Base-by-base conservation (phyloP, 1,139 yeast species). In the Hansenula lynferdii region DNA sequence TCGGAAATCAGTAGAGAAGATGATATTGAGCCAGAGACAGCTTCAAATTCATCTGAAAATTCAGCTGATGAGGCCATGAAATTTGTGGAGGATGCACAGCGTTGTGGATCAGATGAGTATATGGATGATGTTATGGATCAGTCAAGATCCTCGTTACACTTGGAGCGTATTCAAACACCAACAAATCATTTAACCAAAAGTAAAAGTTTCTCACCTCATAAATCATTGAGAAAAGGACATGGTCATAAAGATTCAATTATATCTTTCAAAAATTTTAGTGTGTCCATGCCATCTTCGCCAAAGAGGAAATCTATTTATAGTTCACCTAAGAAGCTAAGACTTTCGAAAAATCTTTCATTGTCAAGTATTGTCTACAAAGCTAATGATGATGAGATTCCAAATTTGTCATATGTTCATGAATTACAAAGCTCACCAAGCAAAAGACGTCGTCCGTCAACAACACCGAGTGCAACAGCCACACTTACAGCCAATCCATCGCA, bases 401-500 rank as follows among this genome's bases (percentile, higher is more conserved):
- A 51, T 32, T 40, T 53, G 24, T 17, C 50, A 7, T 51, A 50
- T 29, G 51, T 70, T 64, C 75, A 73, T 62, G 50, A 45, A 57
- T 26, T 67, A 53, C 56, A 53, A 28, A 42, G 37, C 11, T 48
- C 54, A 2, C 50, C 52, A 2, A 22, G 42, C 6, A 49, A 34
- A 35, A 46, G 15, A 24, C 31, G 22, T 12, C 19, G 23, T 15
- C 17, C 32, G 25, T 32, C 24, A 17, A 25, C 24, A 15, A 22
- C 15, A 26, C 17, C 37, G 16, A 32, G 35, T 16, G 29, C 25
- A 26, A 20, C 38, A 26, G 16, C 32, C n/a, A n/a, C n/a, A n/a
- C n/a, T n/a, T n/a, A n/a, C n/a, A n/a, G n/a, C n/a, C n/a, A n/a
- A n/a, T n/a, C n/a, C n/a, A n/a, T n/a, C n/a, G n/a, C n/a, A n/a